Percentiles rank a stretch among this genome's conserved stretches.
Conservation (phyloP, 202 grass and related monocot species). For the Alloteropsis angusta region DNA sequence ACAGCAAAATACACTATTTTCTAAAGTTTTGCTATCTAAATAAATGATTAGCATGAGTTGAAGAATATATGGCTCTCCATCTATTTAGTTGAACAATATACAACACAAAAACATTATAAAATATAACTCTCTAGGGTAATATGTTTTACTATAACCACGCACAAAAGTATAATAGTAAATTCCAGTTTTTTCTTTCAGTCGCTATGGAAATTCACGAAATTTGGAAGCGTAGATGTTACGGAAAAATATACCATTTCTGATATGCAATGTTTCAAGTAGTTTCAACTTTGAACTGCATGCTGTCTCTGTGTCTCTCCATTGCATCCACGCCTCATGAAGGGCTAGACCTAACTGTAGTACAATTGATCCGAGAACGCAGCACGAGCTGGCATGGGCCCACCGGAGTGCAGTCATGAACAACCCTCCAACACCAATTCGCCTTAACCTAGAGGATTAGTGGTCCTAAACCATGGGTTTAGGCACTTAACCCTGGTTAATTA, state of each 20-base stretch:
- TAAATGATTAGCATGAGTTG: no score
- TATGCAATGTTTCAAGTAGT: not conserved
- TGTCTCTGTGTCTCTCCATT: no score
- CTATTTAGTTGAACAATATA: no score
- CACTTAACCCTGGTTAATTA: slow-evolving; percentile 57
- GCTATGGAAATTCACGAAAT: no score
- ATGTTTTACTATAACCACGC: no score
- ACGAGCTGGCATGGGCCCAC: slow-evolving; percentile 21
- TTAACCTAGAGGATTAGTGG: slow-evolving; percentile 30
- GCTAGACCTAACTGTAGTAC: not conserved
- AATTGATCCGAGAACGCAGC: not conserved
- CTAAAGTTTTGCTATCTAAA: no score
- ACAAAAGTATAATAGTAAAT: no score
- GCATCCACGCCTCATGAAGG: not conserved
- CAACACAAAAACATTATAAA: no score
- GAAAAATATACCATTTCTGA: not conserved
- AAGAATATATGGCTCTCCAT: no score
- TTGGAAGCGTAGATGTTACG: not conserved
- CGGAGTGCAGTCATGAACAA: slow-evolving; percentile 7
- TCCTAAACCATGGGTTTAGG: slow-evolving; percentile 43
- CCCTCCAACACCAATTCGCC: slow-evolving; percentile 13
- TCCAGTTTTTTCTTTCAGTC: no score
- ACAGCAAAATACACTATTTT: no score
- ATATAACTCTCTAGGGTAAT: no score
- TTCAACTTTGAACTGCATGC: not conserved